Evolutionary conservation across 257 asterid genomes (phyloP), one percentile per base, ranked within the genome.

Genomic region (Solanum ahanhuiri): DNA sequence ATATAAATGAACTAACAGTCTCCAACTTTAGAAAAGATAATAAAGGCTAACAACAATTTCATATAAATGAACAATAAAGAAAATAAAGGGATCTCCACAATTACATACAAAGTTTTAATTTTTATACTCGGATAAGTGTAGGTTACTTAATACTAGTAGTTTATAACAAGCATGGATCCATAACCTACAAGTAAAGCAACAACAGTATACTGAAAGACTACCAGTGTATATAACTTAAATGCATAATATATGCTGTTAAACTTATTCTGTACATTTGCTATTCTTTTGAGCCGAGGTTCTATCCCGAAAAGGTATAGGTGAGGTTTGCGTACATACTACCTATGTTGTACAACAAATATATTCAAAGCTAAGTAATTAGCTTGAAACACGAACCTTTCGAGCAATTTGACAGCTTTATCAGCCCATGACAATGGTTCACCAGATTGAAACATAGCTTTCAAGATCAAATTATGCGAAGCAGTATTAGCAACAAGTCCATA

Each of bases 381-480:
- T n/a, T 2, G 37, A 87, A 86, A 81, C 12, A 82, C 91, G 69
- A 79, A 96, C 99, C 99, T 91, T 86, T 95, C 96, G 34, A 97
- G 90, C 91, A 97, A 89, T 85, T 91, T 89, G 88, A 88, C 91
- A 1, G 98, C 98, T 1, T 97, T 97, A 2, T 71, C 83, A 1
- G 58, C 60, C 45, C 66, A 85, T 11, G 7, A 15, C 25, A n/a
- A 12, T 1, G 93, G 72, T 83, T 94, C 96, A 17, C 90, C 89
- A 17, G 86, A 91, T 89, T 88, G 86, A 75, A 86, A 87, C 98
- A 95, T 95, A 23, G 96, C 95, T 90, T 94, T 97, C 87, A 95
- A 86, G 60, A 93, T 96, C 86, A 97, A 89, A 89, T 97, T 97
- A 89, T 67, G 95, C 2, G 98, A 92, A 0, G 98, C 98, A 8